A percentile compares a stretch with the other conserved stretches of the same genome.
These are phyloP conservation scores for Drosera capensis DNA, from an alignment of 148 eudicot genomes.

Conservation along the genomic window DNA sequence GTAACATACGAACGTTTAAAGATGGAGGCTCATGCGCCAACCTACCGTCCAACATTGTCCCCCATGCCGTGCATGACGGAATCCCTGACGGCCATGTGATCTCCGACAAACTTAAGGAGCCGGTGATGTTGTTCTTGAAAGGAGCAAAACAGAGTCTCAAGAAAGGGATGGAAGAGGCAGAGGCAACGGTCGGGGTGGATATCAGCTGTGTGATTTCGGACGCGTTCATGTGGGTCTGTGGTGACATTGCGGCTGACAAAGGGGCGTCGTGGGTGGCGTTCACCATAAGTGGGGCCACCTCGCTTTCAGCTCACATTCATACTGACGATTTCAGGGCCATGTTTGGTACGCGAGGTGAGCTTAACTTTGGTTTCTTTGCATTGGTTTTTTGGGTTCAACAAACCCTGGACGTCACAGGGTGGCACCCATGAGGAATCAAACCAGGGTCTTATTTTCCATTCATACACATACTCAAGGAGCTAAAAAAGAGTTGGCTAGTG, in stretches of 20 bases:
- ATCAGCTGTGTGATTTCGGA: slow-evolving; percentile 23
- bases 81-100: neutral
- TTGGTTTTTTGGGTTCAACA: no score
- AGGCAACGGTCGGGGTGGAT: slow-evolving; percentile 15
- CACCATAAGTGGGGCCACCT: slow-evolving; percentile 6
- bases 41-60: neutral
- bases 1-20: no score
- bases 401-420: no score
- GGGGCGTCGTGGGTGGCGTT: slow-evolving; percentile 16
- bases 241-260: slow-evolving; percentile 18
- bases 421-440: no score
- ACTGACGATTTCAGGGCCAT: slow-evolving; percentile 24
- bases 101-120: slow-evolving; percentile 21
- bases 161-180: slow-evolving; percentile 16
- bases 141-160: slow-evolving; percentile 16
- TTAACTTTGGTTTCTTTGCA: no score
- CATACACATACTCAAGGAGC: no score
- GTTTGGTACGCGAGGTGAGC: slow-evolving; percentile 1
- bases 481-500: no score
- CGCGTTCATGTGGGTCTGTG: slow-evolving; percentile 25
- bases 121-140: slow-evolving; percentile 13
- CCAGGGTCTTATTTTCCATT: no score
- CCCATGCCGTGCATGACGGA: neutral
- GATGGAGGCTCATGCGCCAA: no score
- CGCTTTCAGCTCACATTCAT: slow-evolving; percentile 16